Evolutionary conservation across 257 asterid genomes (phyloP).

Genomic region (Vinca minor): DNA sequence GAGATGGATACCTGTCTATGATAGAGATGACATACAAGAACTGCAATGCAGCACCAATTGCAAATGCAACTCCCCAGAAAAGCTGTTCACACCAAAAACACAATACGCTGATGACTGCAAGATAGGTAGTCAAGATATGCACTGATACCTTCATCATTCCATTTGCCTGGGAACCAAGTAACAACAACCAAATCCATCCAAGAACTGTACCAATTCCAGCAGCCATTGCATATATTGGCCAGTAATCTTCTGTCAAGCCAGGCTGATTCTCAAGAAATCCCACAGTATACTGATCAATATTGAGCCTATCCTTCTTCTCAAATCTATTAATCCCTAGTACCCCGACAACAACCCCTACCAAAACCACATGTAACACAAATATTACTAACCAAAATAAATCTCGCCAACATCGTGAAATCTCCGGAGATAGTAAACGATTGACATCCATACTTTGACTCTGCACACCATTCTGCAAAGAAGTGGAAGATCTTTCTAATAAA

Average conservation of each 20-base stretch:
- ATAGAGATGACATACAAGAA: conserved; percentile 83
- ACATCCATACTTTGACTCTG: conserved; percentile 27
- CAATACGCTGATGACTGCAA: conserved; percentile 84
- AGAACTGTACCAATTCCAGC: conserved; percentile 66
- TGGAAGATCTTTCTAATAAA: conserved; percentile 1
- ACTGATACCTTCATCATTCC: conserved; percentile 84
- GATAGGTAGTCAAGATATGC: conserved; percentile 86
- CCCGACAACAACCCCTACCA: conserved; percentile 66
- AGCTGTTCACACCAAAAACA: conserved; percentile 80
- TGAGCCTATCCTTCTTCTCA: conserved; percentile 71
- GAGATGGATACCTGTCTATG: conserved; percentile 66
- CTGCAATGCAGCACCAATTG: conserved; percentile 81
- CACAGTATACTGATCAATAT: conserved; percentile 71
- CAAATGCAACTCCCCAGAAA: conserved; percentile 91
- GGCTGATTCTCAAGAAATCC: conserved; percentile 67
- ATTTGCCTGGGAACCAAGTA: conserved; percentile 68
- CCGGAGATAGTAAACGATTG: conserved; percentile 34
- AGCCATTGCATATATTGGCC: conserved; percentile 81
- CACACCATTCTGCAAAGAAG: conserved; percentile 52
- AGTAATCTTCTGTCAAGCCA: conserved; percentile 88
- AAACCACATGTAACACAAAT: conserved; percentile 60
- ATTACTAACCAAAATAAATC: conserved; percentile 86
- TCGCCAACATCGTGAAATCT: conserved; percentile 66
- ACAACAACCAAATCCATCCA: conserved; percentile 84
- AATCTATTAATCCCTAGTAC: conserved; percentile 86